Conservation (phyloP, 2,329 filamentous ascomycete genomes). For the Colletotrichum magnum region DNA sequence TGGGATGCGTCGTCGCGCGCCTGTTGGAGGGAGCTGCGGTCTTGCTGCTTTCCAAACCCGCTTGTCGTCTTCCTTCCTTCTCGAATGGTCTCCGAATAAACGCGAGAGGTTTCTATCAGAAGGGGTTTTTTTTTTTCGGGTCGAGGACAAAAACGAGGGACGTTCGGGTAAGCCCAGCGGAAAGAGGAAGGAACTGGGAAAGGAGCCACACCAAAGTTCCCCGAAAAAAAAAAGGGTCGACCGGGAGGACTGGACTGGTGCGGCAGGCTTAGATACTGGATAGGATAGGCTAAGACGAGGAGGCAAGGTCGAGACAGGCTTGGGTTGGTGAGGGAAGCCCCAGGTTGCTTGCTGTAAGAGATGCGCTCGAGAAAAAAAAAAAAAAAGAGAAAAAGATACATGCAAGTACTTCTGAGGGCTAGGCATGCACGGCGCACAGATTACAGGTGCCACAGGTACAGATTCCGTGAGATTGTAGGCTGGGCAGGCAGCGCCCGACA, state of each 20-base stretch:
- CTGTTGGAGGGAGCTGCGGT: background rate
- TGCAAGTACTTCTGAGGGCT: constrained; percentile 23
- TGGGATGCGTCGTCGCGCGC: constrained; percentile 4
- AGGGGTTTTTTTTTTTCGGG: constrained; percentile 7
- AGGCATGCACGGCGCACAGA: constrained; percentile 9
- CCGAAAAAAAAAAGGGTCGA: constrained; percentile 39
- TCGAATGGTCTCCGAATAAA: constrained; percentile 14
- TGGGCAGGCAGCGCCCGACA: background rate
- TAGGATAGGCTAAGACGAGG: constrained; percentile 34
- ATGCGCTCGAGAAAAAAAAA: too few species aligned
- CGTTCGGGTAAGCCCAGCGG: constrained; percentile 38
- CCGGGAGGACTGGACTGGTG: constrained; percentile 31
- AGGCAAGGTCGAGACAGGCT: constrained; percentile 24
- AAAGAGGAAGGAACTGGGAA: constrained; percentile 37
- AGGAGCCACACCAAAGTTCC: constrained; percentile 34
- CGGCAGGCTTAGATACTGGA: constrained; percentile 18
- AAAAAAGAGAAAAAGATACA: constrained; percentile 20
- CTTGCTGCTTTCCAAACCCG: constrained; percentile 18
- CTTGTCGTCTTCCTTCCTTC: constrained; percentile 3
- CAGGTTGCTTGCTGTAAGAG: background rate
- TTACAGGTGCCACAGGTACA: constrained; percentile 14
- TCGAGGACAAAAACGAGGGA: constrained; percentile 35
- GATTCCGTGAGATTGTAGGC: constrained; percentile 1
- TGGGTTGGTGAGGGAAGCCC: constrained; percentile 23
- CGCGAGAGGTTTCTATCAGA: constrained; percentile 23